Base-by-base conservation (phyloP, 2,329 filamentous ascomycete genomes). In the Alternaria triticimaculans region DNA sequence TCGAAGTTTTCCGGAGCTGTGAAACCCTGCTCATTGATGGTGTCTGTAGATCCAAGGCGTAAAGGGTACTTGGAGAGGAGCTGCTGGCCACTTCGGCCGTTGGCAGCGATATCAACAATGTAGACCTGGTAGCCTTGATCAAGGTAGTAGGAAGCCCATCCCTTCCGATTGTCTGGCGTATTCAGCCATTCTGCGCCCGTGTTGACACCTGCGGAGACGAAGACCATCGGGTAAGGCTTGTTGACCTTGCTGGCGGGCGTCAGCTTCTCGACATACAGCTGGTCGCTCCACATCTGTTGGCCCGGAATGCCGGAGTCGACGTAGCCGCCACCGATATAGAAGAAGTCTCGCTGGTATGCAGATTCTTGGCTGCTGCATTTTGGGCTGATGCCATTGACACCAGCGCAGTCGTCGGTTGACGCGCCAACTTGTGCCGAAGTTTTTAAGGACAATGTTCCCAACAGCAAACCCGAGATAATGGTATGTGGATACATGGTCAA, bases 271-370 rank as follows among this genome's bases (percentile, higher is more conserved):
- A 73, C 68, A 26, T 73, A 73, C 23, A 72, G 30, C 30, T 61
- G 64, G 37, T 72, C 67, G 26, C 58, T 65, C 61, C 61, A 66
- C 14, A 69, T 61, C 26, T 66, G 68, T 30, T 70, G 61, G 43
- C 70, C 66, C 9, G 66, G 65, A 23, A 68, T 65, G 12, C 66
- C 62, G n/a, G 60, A 72, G 21, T 73, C 62, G 46, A 71, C 63
- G 53, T 74, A 75, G 46, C 66, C 51, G 54, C 72, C 70, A 15
- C 72, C 72, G n/a, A 75, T 61, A 57, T 74, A 75, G 56, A 74
- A 74, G 28, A 66, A 63, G 60, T 74, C 70, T 37, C 70, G 67
- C 6, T 65, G 58, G 49, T 72, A 68, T 15, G 63, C 61, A 20
- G 65, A 67, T 67, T 75, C 72, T 21, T 68, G 66, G 11, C 66